A percentile compares a stretch with the other conserved stretches of the same genome.
These are phyloP conservation scores for Debaryomyces psychrophilus DNA, from an alignment of 1,139 yeast genomes.

Conservation along the genomic window DNA sequence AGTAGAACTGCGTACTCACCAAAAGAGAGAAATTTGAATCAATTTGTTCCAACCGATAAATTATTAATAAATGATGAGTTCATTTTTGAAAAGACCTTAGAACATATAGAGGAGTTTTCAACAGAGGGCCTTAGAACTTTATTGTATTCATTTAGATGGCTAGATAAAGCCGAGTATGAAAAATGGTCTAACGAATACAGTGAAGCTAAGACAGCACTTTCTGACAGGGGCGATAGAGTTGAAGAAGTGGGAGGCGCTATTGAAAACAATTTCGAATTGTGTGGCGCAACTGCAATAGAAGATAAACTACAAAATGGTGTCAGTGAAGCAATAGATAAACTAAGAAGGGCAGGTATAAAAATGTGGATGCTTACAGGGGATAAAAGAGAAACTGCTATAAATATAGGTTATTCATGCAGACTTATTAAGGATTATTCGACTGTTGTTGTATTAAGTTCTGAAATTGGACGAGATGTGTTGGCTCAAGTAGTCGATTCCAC, in stretches of 20 bases:
- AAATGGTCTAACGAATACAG: conserved; percentile 69
- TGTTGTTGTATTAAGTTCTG: conserved; percentile 71
- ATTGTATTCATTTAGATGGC: conserved; percentile 77
- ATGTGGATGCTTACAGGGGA: conserved; percentile 99
- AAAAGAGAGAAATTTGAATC: not conserved
- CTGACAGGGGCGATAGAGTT: conserved; percentile 64
- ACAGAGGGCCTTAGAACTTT: conserved; percentile 93
- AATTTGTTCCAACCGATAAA: conserved; percentile 59
- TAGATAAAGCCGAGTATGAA: conserved; percentile 60
- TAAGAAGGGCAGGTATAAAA: conserved; percentile 90
- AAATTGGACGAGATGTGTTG: conserved; percentile 54
- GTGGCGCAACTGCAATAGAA: conserved; percentile 97
- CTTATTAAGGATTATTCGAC: conserved; percentile 92
- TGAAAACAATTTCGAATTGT: conserved; percentile 65
- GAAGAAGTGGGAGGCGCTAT: conserved; percentile 73
- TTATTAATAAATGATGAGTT: conserved; percentile 75
- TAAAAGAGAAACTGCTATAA: conserved; percentile 95
- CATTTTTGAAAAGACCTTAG: conserved; percentile 78
- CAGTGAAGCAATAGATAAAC: conserved; percentile 87
- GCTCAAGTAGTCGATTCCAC: conserved; percentile 61
- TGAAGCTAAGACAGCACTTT: conserved; percentile 76
- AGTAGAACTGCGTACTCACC: not conserved
- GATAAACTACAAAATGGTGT: conserved; percentile 97
- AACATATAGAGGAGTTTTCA: conserved; percentile 91
- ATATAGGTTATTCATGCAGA: conserved; percentile 93